Percentiles rank a stretch among this genome's conserved stretches.
These are phyloP conservation scores for Mollisiaceae sp. DNA, from an alignment of 2,329 filamentous ascomycete genomes.

Conservation along the genomic window DNA sequence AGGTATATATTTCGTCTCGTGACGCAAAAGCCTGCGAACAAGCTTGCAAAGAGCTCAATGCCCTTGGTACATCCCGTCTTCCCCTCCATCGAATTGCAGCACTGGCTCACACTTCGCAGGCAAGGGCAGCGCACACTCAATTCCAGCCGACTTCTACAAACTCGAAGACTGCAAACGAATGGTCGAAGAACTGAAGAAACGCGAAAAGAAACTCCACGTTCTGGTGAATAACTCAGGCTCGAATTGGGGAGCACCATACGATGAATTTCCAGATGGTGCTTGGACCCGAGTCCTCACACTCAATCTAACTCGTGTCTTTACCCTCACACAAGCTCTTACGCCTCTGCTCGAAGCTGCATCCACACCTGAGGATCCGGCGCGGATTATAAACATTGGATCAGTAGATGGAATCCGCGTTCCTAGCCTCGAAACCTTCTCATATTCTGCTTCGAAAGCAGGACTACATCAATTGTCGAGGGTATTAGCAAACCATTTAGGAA, in stretches of 20 bases:
- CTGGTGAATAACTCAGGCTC: slow-evolving; percentile 71
- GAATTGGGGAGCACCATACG: slow-evolving; percentile 66
- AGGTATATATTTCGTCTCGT: slow-evolving; percentile 72
- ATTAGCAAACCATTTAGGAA: slow-evolving; percentile 65
- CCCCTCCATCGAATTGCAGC: not conserved
- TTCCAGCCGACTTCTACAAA: slow-evolving; percentile 66
- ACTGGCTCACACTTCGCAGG: slow-evolving; percentile 34
- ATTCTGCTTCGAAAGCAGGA: slow-evolving; percentile 66
- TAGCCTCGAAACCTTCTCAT: slow-evolving; percentile 62
- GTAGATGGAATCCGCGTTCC: slow-evolving; percentile 68
- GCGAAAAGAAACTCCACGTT: slow-evolving; percentile 61
- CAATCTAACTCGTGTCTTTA: slow-evolving; percentile 69
- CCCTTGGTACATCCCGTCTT: slow-evolving; percentile 48
- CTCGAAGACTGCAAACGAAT: slow-evolving; percentile 64
- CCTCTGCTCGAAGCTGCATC: slow-evolving; percentile 63
- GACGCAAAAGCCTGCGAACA: slow-evolving; percentile 66
- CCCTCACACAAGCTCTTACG: slow-evolving; percentile 65
- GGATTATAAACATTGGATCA: slow-evolving; percentile 69
- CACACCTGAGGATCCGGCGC: slow-evolving; percentile 51
- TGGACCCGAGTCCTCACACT: slow-evolving; percentile 64
- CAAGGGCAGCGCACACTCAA: slow-evolving; percentile 60
- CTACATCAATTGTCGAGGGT: slow-evolving; percentile 68
- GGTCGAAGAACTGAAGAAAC: slow-evolving; percentile 58
- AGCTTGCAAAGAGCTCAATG: slow-evolving; percentile 61
- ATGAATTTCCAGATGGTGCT: slow-evolving; percentile 61